Percentiles rank a stretch among this genome's conserved stretches.
These are phyloP conservation scores for Phytophthora palmivora DNA, from an alignment of 352 stramenopile genomes.

Conservation along the genomic window DNA sequence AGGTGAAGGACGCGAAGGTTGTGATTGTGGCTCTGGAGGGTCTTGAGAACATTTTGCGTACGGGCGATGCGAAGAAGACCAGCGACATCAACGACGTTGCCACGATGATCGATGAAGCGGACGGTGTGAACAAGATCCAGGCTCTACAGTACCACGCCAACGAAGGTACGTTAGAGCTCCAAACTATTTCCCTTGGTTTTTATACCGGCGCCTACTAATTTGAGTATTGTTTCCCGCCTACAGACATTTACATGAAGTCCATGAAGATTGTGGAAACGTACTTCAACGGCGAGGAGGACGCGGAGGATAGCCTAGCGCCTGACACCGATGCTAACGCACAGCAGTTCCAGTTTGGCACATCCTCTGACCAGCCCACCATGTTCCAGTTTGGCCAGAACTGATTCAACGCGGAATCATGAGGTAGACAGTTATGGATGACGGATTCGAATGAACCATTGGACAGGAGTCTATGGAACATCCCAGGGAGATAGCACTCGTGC, in stretches of 20 bases:
- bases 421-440: conserved; percentile 31
- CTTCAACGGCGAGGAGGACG: conserved; percentile 98
- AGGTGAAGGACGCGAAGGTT: conserved; percentile 98
- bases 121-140: conserved; percentile 98
- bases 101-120: conserved; percentile 95
- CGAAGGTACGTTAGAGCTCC: conserved; percentile 85
- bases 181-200: conserved; percentile 31
- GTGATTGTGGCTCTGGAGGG: conserved; percentile 98
- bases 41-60: conserved; percentile 99
- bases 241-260: conserved; percentile 93
- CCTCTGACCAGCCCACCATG: conserved; percentile 69
- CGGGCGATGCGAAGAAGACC: conserved; percentile 77
- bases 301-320: conserved; percentile 87
- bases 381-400: conserved; percentile 89
- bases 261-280: conserved; percentile 98
- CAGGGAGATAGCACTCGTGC: conserved; percentile 36
- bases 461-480: conserved; percentile 30
- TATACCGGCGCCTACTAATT: conserved; percentile 29
- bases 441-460: conserved; percentile 25
- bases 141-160: conserved; percentile 98
- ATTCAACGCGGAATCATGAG: conserved; percentile 25
- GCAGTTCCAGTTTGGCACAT: conserved; percentile 84
- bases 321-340: conserved; percentile 73
- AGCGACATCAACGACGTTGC: conserved; percentile 94
- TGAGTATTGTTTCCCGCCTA: conserved; percentile 17